Conservation (phyloP, 2,329 filamentous ascomycete genomes). For the Chaetomiaceae sp. region DNA sequence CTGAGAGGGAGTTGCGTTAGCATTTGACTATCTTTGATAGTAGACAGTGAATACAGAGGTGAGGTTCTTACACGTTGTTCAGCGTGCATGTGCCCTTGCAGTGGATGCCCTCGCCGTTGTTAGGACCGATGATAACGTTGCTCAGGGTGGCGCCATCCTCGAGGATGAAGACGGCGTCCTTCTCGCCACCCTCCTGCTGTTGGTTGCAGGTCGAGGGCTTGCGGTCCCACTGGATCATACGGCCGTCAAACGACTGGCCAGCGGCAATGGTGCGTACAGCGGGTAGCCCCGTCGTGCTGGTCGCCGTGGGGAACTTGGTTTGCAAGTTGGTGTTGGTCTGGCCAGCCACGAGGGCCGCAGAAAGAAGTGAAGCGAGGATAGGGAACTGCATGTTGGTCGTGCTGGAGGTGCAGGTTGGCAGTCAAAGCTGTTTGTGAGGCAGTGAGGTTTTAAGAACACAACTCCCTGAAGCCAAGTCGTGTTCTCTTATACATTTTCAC, state of each 20-base stretch:
- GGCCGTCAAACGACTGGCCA: slow-evolving; percentile 42
- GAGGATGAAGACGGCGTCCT: slow-evolving; percentile 46
- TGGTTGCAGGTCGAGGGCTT: slow-evolving; percentile 25
- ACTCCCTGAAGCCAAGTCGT: too few relatives aligned
- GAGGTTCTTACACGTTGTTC: slow-evolving; percentile 28
- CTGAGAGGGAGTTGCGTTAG: too few relatives aligned
- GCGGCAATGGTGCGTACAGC: slow-evolving; percentile 41
- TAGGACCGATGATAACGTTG: slow-evolving; percentile 48
- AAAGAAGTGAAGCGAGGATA: slow-evolving; percentile 10
- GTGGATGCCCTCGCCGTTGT: slow-evolving; percentile 45
- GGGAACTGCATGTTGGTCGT: background rate
- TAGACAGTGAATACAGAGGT: background rate
- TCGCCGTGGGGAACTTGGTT: slow-evolving; percentile 34
- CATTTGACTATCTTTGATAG: too few relatives aligned
- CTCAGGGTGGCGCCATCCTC: slow-evolving; percentile 45
- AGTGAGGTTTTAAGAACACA: too few relatives aligned
- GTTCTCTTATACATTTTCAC: too few relatives aligned
- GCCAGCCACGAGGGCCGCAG: slow-evolving; percentile 17
- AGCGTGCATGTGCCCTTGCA: slow-evolving; percentile 44
- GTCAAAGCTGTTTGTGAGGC: background rate
- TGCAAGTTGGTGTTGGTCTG: slow-evolving; percentile 28
- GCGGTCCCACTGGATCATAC: slow-evolving; percentile 34
- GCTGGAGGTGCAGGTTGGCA: too few relatives aligned
- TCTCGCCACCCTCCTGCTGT: slow-evolving; percentile 26
- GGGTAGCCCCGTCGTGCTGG: slow-evolving; percentile 37